These are phyloP conservation scores for Tetracladium setigerum DNA, from an alignment of 495 filamentous ascomycete genomes.

Conservation along the genomic window DNA sequence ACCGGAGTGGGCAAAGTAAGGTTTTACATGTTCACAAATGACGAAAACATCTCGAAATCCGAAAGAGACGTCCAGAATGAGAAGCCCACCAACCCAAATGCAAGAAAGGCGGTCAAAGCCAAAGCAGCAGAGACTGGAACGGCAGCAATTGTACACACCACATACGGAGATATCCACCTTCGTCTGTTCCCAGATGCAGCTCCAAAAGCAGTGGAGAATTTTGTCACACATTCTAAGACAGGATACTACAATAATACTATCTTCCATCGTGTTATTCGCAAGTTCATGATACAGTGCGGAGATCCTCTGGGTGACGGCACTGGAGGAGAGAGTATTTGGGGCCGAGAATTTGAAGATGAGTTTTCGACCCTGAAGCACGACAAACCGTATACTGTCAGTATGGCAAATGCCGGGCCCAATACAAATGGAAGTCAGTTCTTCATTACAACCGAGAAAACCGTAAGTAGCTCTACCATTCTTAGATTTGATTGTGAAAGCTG, in stretches of 20 bases:
- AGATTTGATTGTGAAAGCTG: neutral
- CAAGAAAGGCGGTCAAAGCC: conserved; percentile 39
- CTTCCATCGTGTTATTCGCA: conserved; percentile 94
- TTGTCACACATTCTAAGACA: conserved; percentile 78
- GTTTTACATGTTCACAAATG: conserved; percentile 98
- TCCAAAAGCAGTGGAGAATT: conserved; percentile 97
- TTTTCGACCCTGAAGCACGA: conserved; percentile 89
- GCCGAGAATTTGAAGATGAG: conserved; percentile 90
- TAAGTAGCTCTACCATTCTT: conserved; percentile 25
- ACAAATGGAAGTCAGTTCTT: conserved; percentile 87
- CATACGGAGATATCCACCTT: conserved; percentile 89
- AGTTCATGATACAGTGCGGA: conserved; percentile 97
- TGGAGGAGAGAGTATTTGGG: conserved; percentile 96
- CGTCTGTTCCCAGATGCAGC: conserved; percentile 89
- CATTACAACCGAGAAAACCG: conserved; percentile 92
- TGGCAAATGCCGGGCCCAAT: conserved; percentile 93
- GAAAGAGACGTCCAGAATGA: conserved; percentile 93
- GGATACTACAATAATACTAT: conserved; percentile 97
- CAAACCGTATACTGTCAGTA: conserved; percentile 90
- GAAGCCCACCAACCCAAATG: conserved; percentile 56
- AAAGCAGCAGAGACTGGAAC: conserved; percentile 66
- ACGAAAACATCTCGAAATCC: conserved; percentile 73
- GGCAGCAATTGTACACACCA: conserved; percentile 83
- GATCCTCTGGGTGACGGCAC: conserved; percentile 94
- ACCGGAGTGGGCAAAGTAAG: conserved; percentile 84